Evolutionary conservation across 2,329 filamentous ascomycete genomes (phyloP).

Genomic region (Coniochaeta hoffmannii): DNA sequence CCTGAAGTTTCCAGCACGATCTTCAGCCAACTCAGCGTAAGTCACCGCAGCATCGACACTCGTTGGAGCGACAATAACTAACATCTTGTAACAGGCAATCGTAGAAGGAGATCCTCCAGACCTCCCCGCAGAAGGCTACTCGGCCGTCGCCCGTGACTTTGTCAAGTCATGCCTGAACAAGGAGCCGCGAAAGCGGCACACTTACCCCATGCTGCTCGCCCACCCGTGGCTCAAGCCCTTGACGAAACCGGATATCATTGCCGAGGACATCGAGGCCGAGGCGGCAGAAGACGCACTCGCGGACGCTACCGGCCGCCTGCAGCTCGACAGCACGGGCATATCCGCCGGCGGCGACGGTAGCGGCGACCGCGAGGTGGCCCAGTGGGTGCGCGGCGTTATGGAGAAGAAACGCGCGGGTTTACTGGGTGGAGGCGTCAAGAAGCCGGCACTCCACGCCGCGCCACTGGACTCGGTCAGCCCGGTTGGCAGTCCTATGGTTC

Average conservation of each 20-base stretch:
- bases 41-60: conserved; percentile 28
- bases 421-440: conserved; percentile 35
- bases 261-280: conserved; percentile 26
- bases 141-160: conserved; percentile 74
- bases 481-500: conserved; percentile 28
- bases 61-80: background rate
- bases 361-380: conserved; percentile 74
- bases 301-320: conserved; percentile 36
- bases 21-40: conserved; percentile 91
- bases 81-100: conserved; percentile 62
- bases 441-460: conserved; percentile 81
- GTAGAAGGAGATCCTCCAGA: conserved; percentile 94
- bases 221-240: conserved; percentile 70
- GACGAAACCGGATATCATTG: conserved; percentile 22
- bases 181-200: conserved; percentile 84
- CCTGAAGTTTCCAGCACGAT: conserved; percentile 98
- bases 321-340: conserved; percentile 23
- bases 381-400: conserved; percentile 72
- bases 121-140: conserved; percentile 72
- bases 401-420: conserved; percentile 55
- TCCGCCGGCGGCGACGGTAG: conserved; percentile 28
- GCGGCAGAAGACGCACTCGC: conserved; percentile 23
- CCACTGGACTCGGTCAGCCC: conserved; percentile 69
- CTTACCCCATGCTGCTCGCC: conserved; percentile 80
- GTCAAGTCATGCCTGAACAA: conserved; percentile 89